Percentiles rank a stretch among this genome's conserved stretches.
These are phyloP conservation scores for Vitis hybrid DNA, from an alignment of 177 flowering plant species.

Conservation along the genomic window DNA sequence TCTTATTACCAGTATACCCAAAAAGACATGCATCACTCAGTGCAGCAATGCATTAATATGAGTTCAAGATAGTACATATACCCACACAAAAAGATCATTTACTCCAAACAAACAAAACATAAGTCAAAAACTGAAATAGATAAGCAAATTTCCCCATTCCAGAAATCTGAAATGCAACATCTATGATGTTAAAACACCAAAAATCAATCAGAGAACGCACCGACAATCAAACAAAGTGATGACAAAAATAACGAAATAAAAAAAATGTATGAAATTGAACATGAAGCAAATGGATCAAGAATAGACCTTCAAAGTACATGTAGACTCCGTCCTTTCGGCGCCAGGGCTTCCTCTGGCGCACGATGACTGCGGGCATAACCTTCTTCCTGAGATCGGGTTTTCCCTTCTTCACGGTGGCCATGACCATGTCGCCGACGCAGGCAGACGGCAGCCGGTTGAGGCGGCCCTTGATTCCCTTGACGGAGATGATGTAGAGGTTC, in stretches of 20 bases:
- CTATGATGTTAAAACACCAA: too few species aligned
- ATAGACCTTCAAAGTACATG: constrained; percentile 23
- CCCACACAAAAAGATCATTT: too few species aligned
- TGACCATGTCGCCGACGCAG: constrained; percentile 27
- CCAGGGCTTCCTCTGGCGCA: constrained; percentile 28
- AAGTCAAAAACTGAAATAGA: too few species aligned
- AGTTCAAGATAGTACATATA: too few species aligned
- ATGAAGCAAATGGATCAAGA: background rate
- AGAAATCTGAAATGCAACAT: too few species aligned
- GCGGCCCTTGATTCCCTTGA: constrained; percentile 23
- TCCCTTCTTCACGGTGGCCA: constrained; percentile 28
- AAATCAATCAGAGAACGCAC: too few species aligned
- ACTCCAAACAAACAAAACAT: too few species aligned
- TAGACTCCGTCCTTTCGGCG: constrained; percentile 30
- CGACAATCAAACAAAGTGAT: background rate
- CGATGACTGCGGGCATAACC: constrained; percentile 27
- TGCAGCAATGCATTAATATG: too few species aligned
- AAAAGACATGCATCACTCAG: too few species aligned
- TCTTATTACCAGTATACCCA: too few species aligned
- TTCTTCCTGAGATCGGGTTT: constrained; percentile 26
- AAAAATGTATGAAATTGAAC: background rate
- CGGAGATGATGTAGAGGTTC: constrained; percentile 25
- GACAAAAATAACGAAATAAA: background rate
- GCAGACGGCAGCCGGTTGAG: constrained; percentile 23
- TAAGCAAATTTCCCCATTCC: too few species aligned